These are phyloP conservation scores for Chlorella vulgaris DNA, from an alignment of 139 green algal species.

Conservation along the genomic window DNA sequence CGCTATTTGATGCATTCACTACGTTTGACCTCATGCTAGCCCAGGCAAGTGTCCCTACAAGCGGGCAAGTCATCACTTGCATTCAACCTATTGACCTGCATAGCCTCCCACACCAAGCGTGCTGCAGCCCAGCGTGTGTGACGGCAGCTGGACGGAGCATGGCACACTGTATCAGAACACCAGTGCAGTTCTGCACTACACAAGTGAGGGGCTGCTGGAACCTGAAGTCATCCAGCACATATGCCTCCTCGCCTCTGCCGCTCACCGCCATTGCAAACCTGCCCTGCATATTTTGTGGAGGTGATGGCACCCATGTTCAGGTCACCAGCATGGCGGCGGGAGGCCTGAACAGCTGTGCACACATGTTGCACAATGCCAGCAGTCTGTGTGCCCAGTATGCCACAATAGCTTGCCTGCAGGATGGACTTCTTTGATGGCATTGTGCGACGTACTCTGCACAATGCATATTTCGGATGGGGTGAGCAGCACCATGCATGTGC, in stretches of 20 bases:
- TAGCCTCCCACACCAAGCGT: background rate
- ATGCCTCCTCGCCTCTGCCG: background rate
- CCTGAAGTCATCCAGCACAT: background rate
- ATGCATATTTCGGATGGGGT: constrained; percentile 40
- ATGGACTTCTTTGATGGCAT: constrained; percentile 46
- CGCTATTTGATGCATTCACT: constrained; percentile 11
- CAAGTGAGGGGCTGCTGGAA: background rate
- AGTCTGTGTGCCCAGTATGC: too few relatives aligned
- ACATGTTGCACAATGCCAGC: background rate
- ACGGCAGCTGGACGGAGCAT: background rate
- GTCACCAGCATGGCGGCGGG: background rate
- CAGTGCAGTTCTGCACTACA: constrained; percentile 11
- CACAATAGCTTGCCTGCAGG: background rate
- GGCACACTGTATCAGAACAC: constrained; percentile 14
- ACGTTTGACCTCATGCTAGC: constrained; percentile 33
- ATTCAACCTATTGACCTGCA: background rate
- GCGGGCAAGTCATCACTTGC: background rate
- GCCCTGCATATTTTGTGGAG: constrained; percentile 10
- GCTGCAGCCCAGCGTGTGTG: constrained; percentile 37
- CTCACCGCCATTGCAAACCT: background rate
- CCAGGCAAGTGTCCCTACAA: background rate
- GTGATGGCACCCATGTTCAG: constrained; percentile 33
- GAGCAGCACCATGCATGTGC: too few relatives aligned
- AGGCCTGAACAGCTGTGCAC: background rate
- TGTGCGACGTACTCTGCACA: constrained; percentile 27